Percentiles rank a stretch among this genome's conserved stretches.
Conservation (phyloP, 139 green algal species). For the Trebouxia sp. region DNA sequence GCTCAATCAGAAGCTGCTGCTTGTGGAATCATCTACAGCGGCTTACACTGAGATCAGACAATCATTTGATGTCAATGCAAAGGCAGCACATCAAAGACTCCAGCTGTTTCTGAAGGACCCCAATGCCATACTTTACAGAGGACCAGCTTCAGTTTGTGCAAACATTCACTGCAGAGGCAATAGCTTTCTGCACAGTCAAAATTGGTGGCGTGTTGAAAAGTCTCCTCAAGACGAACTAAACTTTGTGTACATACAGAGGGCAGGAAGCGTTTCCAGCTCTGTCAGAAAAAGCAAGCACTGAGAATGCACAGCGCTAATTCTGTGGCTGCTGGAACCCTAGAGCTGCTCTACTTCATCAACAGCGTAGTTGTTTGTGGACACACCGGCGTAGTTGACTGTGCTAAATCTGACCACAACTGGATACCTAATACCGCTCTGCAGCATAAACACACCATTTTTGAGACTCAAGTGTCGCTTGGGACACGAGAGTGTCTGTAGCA, state of each 20-base stretch:
- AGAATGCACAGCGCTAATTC: not conserved
- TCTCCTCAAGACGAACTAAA: not conserved
- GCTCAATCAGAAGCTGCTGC: no score
- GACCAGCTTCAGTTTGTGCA: no score
- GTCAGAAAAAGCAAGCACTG: not conserved
- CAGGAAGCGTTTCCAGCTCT: not conserved
- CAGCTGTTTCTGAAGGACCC: no score
- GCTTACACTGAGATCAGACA: no score
- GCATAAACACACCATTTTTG: not conserved
- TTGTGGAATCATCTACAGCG: no score
- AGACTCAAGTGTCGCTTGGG: no score
- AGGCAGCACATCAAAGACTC: no score
- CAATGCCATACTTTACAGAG: no score
- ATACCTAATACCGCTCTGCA: conserved; percentile 94
- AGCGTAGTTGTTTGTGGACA: conserved; percentile 98
- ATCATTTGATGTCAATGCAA: no score
- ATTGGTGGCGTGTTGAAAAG: not conserved
- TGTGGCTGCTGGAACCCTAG: not conserved
- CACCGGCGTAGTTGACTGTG: conserved; percentile 95
- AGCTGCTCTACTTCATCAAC: conserved; percentile 82
- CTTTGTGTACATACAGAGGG: conserved; percentile 11
- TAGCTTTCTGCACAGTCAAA: not conserved
- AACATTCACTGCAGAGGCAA: not conserved
- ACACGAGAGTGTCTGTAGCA: no score
- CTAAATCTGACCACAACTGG: conserved; percentile 97